Percentiles rank a stretch among this genome's conserved stretches.
Conservation (phyloP, 2,329 filamentous ascomycete genomes). For the Claviceps cyperi region DNA sequence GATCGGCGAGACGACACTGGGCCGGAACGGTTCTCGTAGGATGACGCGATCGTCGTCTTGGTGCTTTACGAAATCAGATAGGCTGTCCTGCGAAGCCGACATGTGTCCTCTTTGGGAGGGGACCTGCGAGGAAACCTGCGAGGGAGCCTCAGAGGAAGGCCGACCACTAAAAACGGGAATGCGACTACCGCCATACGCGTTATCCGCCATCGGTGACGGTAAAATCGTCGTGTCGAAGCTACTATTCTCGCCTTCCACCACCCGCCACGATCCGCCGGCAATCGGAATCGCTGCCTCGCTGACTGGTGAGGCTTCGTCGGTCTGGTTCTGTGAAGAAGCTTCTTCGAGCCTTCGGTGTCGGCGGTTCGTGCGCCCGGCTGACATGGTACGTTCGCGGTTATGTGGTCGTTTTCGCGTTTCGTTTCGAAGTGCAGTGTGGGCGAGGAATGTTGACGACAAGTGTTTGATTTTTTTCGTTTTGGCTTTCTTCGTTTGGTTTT, state of each 20-base stretch:
- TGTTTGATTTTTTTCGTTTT: too few species aligned
- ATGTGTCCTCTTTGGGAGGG: neutral
- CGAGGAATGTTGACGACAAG: neutral
- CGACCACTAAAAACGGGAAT: constrained; percentile 24
- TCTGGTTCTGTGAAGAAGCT: neutral
- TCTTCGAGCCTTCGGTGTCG: neutral
- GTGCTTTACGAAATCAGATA: constrained; percentile 36
- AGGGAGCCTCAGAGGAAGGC: constrained; percentile 24
- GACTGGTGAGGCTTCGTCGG: constrained; percentile 21
- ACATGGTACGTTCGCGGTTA: neutral
- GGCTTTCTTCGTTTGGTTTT: too few species aligned
- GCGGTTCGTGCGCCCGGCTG: neutral
- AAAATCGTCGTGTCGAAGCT: constrained; percentile 44
- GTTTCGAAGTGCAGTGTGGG: neutral
- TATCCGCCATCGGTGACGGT: constrained; percentile 25
- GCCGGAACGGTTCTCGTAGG: constrained; percentile 38
- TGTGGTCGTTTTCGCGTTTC: neutral
- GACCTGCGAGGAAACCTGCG: constrained; percentile 27
- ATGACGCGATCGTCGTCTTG: constrained; percentile 43
- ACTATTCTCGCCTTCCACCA: constrained; percentile 46
- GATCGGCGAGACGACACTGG: constrained; percentile 32
- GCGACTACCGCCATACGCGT: constrained; percentile 21
- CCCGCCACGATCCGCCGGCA: constrained; percentile 34
- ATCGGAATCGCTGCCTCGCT: constrained; percentile 20
- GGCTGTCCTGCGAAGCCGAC: constrained; percentile 39